phyloP scores from a whole-genome alignment of 371 early-diverging fungal genomes.

The Mortierella sp. region DNA sequence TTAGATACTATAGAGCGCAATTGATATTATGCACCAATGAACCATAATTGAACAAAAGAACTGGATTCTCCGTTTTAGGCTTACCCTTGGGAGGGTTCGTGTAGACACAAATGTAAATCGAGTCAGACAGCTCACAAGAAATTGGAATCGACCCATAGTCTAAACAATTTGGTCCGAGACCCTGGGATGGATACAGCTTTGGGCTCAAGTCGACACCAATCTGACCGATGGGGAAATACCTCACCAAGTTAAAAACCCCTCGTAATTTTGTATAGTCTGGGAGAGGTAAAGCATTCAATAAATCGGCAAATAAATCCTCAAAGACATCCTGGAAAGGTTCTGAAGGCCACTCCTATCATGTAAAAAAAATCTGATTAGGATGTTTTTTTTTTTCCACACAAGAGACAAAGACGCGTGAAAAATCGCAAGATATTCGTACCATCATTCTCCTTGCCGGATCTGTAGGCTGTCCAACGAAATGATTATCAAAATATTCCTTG shows the following conservation, averaged over 20 bases:
- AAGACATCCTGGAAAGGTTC: slow-evolving; percentile 66
- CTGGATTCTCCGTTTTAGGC: not conserved
- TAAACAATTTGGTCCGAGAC: slow-evolving; percentile 57
- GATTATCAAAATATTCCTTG: not conserved
- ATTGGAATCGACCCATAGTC: slow-evolving; percentile 76
- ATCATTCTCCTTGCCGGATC: not conserved
- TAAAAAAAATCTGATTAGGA: not conserved
- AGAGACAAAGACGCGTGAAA: not conserved
- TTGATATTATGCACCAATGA: not conserved
- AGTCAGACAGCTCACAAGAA: slow-evolving; percentile 83
- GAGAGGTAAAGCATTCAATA: slow-evolving; percentile 70
- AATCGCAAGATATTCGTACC: not conserved
- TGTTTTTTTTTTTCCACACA: not conserved
- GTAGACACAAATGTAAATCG: slow-evolving; percentile 79
- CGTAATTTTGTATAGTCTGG: slow-evolving; percentile 66
- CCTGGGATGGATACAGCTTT: slow-evolving; percentile 75
- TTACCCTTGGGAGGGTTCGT: slow-evolving; percentile 30
- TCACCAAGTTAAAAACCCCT: slow-evolving; percentile 74
- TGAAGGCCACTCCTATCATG: slow-evolving; percentile 77
- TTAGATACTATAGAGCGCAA: not conserved
- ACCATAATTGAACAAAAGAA: not conserved
- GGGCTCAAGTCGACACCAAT: slow-evolving; percentile 78
- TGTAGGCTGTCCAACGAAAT: not conserved
- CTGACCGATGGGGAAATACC: slow-evolving; percentile 61
- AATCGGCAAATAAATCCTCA: slow-evolving; percentile 65